Base-by-base conservation (phyloP, 805 yeast genomes). In the Lipomyces anomalus region DNA sequence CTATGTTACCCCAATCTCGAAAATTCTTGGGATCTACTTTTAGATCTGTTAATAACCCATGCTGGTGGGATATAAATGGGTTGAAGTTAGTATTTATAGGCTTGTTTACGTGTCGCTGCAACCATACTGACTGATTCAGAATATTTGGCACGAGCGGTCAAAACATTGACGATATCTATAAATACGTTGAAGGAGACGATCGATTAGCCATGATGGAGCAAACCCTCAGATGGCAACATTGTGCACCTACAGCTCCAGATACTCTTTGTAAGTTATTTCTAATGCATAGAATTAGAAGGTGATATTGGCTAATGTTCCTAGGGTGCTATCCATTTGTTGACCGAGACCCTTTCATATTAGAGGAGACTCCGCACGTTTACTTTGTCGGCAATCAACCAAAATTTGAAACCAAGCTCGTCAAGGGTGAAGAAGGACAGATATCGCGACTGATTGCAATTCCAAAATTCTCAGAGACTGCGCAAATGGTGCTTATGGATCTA, bases 221-320 rank as follows among this genome's bases (percentile, higher is more conserved):
- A 13, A 82, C 85, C 0, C 60, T 92, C 30, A 66, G 69, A 38
- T 89, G 96, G 95, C 90, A 88, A 58, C 86, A 86, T 59, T 70
- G 85, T 21, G 80, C 85, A 0, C 98, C 98, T 2, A 88, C 97
- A 0, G 95, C 96, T 1, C 98, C 98, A 0, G 97, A 92, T 59
- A 92, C 98, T 0, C 66, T 92, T 35, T 83, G 89, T 48, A 47
- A 40, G 46, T 40, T 9, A 1, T n/a, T 13, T 38, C 21, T 3
- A 9, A 16, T n/a, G 30, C n/a, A n/a, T n/a, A n/a, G n/a, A n/a
- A n/a, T n/a, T n/a, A n/a, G n/a, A n/a, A n/a, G n/a, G n/a, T n/a
- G n/a, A n/a, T n/a, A n/a, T n/a, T n/a, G n/a, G n/a, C n/a, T n/a
- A n/a, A n/a, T n/a, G n/a, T n/a, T n/a, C 11, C 1, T 24, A 50